A percentile compares a stretch with the other conserved stretches of the same genome.
Conservation (phyloP, 257 asterid genomes). For the Nyctanthes arbortristis region DNA sequence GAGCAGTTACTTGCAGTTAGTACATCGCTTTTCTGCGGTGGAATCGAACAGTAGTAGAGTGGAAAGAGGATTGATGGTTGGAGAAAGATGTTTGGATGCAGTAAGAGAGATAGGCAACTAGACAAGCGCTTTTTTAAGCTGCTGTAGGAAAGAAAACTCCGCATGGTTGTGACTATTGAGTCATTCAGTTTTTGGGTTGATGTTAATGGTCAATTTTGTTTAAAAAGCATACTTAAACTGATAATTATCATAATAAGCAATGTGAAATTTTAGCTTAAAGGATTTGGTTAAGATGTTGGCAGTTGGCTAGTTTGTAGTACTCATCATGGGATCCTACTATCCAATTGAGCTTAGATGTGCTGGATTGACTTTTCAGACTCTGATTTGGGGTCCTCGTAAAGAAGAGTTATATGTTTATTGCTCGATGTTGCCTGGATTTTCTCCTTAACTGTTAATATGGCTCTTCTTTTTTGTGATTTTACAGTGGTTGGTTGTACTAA, state of each 20-base stretch:
- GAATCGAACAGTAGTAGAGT: too few species aligned
- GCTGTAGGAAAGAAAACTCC: too few species aligned
- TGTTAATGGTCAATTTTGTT: background rate
- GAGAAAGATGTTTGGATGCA: too few species aligned
- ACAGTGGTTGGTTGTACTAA: slow-evolving; percentile 16
- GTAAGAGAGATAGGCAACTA: too few species aligned
- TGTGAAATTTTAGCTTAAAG: background rate
- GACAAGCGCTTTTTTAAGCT: too few species aligned
- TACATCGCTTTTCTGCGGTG: too few species aligned
- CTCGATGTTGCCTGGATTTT: background rate
- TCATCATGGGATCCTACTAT: background rate
- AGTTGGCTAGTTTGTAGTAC: too few species aligned
- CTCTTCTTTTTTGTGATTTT: background rate
- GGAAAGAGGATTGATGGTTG: too few species aligned
- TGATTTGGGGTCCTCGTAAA: background rate
- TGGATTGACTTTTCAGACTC: background rate
- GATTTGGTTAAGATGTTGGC: background rate
- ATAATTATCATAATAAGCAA: too few species aligned
- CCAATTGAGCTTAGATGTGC: background rate
- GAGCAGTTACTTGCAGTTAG: too few species aligned
- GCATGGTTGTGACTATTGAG: background rate
- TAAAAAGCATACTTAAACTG: too few species aligned
- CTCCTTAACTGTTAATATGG: background rate
- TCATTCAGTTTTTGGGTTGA: background rate
- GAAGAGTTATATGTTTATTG: background rate